These are phyloP conservation scores for Candida insectalens DNA, from an alignment of 805 yeast genomes.

Conservation along the genomic window DNA sequence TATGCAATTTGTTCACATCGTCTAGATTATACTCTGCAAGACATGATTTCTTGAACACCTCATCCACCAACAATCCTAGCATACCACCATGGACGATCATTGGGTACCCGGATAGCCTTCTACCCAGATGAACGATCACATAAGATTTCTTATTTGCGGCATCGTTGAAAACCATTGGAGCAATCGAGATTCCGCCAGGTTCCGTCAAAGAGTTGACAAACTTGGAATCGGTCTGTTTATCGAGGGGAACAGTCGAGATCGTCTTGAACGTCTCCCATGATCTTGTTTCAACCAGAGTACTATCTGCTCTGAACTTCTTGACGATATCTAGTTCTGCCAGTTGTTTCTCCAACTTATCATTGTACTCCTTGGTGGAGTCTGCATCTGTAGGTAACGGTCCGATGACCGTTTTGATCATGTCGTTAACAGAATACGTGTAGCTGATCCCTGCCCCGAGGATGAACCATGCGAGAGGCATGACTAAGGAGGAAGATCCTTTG, in stretches of 20 bases:
- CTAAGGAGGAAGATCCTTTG: too few relatives aligned
- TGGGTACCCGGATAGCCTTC: constrained; percentile 77
- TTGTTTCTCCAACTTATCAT: constrained; percentile 32
- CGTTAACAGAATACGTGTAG: constrained; percentile 20
- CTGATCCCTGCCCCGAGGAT: constrained; percentile 17
- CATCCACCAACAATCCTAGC: constrained; percentile 71
- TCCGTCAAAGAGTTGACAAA: constrained; percentile 42
- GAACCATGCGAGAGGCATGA: constrained; percentile 12
- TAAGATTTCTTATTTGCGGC: constrained; percentile 46
- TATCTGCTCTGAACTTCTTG: constrained; percentile 31
- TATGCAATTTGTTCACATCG: constrained; percentile 31
- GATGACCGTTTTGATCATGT: constrained; percentile 12
- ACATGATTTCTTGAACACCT: constrained; percentile 41
- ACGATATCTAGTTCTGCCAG: constrained; percentile 42
- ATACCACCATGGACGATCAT: constrained; percentile 85
- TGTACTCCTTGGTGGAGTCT: constrained; percentile 14
- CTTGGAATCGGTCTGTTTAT: constrained; percentile 1
- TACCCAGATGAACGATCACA: constrained; percentile 68
- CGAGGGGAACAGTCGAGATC: constrained; percentile 25
- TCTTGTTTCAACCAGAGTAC: constrained; percentile 26
- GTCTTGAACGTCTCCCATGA: constrained; percentile 37
- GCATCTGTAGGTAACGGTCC: constrained; percentile 16
- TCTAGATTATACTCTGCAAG: constrained; percentile 15
- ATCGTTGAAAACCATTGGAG: constrained; percentile 61
- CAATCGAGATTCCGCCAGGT: constrained; percentile 74